Evolutionary conservation across 1,284 basidiomycete genomes (phyloP), one percentile per base, ranked within the genome.

Genomic region (Melampsora americana): DNA sequence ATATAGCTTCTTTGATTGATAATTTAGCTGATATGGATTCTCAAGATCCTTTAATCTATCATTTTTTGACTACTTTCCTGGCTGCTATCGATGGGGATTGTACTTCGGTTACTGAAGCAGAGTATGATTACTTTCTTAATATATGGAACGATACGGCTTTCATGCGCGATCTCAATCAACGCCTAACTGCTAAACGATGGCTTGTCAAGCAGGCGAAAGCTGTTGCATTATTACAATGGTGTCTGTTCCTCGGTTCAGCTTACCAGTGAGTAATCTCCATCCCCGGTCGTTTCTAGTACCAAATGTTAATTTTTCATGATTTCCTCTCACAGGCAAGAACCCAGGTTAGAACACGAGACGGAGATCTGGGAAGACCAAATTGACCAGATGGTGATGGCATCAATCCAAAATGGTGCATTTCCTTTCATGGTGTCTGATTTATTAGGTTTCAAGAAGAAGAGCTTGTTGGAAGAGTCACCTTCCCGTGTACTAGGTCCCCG

Each of bases 291-390:
- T 4, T 28, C n/a, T 46, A 12, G 16, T 61, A n/a, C 35, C 23
- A 18, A 9, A 30, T 3, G 18, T 35, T 59, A 11, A 3, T 23
- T 0, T 32, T 28, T 64, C 44, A 9, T 26, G 14, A 6, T 56
- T 56, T 93, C 91, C 83, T 86, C 92, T 79, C 89, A 0, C 89
- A 92, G 73, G 87, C 88, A 5, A 85, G 92, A 30, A 88, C 89
- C 88, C 0, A 84, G 86, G 7, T 83, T 94, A 23, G 77, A 76
- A 12, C 64, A 79, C 77, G 71, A 82, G 80, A 90, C 89, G 81
- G 87, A 86, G 78, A 85, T 93, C 83, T 88, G 87, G 77, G 89
- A 90, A 1, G 89, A 91, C 70, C 88, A 90, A 71, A 86, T 94
- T 56, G 92, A 95, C 82, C 87, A 87, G 2, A 89, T 92, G 78